Percentiles rank a stretch among this genome's conserved stretches.
phyloP scores from a whole-genome alignment of 2,329 filamentous ascomycete genomes.

The Didymella sp. region DNA sequence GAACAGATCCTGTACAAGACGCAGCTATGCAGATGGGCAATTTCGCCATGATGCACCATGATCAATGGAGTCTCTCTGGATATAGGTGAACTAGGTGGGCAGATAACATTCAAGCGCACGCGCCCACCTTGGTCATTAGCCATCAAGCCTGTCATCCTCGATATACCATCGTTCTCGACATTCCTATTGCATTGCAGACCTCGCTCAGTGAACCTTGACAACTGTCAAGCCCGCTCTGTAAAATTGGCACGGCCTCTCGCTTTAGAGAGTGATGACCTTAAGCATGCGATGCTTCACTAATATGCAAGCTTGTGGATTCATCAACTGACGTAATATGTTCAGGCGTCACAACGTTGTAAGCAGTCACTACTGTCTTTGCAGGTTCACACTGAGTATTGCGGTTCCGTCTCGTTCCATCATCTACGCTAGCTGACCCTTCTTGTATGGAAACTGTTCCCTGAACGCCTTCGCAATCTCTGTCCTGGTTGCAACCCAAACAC shows the following conservation, averaged over 20 bases:
- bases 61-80: slow-evolving; percentile 6
- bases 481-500: slow-evolving; percentile 63
- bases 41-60: not conserved
- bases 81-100: not conserved
- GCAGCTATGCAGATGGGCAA: not conserved
- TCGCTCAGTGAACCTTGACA: too few species aligned
- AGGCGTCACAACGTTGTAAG: too few species aligned
- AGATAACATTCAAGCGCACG: not conserved
- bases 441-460: slow-evolving; percentile 57
- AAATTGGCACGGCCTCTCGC: too few species aligned
- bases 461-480: slow-evolving; percentile 62
- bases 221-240: too few species aligned
- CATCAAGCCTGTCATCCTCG: too few species aligned
- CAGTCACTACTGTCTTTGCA: too few species aligned
- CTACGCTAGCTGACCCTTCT: slow-evolving; percentile 50
- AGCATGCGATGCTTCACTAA: too few species aligned
- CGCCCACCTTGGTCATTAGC: not conserved
- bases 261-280: too few species aligned
- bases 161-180: not conserved
- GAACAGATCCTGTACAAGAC: slow-evolving; percentile 6
- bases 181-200: not conserved
- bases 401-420: not conserved
- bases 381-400: not conserved
- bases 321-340: too few species aligned
- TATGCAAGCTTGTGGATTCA: too few species aligned